Conservation (phyloP, 1,284 basidiomycete species). For the Somion occarium region DNA sequence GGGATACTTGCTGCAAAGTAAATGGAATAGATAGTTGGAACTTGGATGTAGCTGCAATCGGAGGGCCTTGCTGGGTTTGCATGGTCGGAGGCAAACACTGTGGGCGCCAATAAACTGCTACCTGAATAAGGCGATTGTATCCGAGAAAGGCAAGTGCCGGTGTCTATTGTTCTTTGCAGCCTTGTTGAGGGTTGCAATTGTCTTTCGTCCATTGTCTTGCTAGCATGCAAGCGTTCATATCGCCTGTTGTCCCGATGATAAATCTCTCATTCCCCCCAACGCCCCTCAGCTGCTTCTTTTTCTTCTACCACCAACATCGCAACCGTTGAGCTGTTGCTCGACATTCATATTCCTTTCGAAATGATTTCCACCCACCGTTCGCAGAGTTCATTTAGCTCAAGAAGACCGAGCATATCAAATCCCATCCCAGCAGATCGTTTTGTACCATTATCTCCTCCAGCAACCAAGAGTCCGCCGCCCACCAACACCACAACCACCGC, state of each 20-base stretch:
- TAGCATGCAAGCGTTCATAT: neutral
- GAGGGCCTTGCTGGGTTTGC: neutral
- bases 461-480: slow-evolving; percentile 1
- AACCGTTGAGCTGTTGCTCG: neutral
- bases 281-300: neutral
- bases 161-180: neutral
- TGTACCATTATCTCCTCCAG: slow-evolving; percentile 1
- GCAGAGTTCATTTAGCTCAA: neutral
- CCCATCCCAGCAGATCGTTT: slow-evolving; percentile 2
- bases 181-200: neutral
- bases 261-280: neutral
- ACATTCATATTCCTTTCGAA: neutral
- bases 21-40: slow-evolving; percentile 46
- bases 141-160: neutral
- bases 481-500: neutral
- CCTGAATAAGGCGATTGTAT: neutral
- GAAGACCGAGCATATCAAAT: slow-evolving; percentile 2
- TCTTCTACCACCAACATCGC: slow-evolving; percentile 2
- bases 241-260: neutral
- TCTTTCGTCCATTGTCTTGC: slow-evolving; percentile 1
- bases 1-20: slow-evolving; percentile 43
- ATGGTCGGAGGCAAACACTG: neutral
- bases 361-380: slow-evolving; percentile 2
- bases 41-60: slow-evolving; percentile 30
- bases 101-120: neutral